Conservation (phyloP, 176 grass and related monocot genomes). For the Carex kokanica region DNA sequence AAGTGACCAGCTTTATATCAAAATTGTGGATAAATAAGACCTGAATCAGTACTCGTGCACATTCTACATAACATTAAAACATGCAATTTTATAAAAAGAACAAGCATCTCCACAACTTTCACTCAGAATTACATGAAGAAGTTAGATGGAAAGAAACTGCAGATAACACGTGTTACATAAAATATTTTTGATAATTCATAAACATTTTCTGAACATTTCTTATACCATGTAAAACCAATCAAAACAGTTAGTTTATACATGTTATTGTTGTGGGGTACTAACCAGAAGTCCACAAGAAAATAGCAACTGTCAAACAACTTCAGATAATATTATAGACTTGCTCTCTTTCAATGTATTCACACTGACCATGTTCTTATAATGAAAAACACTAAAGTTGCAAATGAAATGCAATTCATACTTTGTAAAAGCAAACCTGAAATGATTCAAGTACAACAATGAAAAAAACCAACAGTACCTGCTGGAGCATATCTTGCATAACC, state of each 20-base stretch:
- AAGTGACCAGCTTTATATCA: not conserved
- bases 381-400: not conserved
- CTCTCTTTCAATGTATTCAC: not conserved
- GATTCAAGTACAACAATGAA: not conserved
- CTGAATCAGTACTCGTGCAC: not conserved
- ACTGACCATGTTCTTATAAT: not conserved
- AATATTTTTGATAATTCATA: not conserved
- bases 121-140: not conserved
- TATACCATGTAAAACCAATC: not conserved
- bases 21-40: not conserved
- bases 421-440: not conserved
- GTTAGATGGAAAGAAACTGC: not conserved
- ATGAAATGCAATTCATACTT: not conserved
- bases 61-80: not conserved
- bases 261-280: not conserved
- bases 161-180: not conserved
- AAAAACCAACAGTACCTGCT: constrained; percentile 42
- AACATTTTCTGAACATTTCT: not conserved
- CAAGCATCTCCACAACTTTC: not conserved
- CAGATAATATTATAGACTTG: not conserved
- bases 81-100: not conserved
- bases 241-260: not conserved
- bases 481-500: constrained; percentile 58
- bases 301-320: not conserved
- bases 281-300: not conserved